phyloP scores from a whole-genome alignment of 2,329 filamentous ascomycete genomes.

The Sclerotinia glacialis region DNA sequence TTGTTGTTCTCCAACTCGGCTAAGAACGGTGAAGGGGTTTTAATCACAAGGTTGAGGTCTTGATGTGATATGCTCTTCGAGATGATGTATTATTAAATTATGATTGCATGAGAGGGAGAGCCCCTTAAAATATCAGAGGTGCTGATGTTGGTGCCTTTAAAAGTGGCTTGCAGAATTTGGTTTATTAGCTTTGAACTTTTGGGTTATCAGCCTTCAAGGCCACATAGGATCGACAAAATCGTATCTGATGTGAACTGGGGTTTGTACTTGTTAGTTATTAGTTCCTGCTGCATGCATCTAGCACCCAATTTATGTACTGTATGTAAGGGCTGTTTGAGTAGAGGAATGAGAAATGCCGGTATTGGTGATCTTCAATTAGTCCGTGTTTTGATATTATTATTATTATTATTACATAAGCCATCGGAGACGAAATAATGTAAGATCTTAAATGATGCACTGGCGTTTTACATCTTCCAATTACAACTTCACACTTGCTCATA shows the following conservation, averaged over 20 bases:
- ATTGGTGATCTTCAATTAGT: not conserved
- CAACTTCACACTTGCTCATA: not conserved
- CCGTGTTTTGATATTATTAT: not conserved
- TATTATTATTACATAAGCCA: conserved; percentile 17
- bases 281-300: not conserved
- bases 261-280: not conserved
- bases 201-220: not conserved
- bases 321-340: not conserved
- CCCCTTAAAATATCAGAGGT: not conserved
- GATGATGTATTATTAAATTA: conserved; percentile 5
- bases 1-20: not conserved
- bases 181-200: not conserved
- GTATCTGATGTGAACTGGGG: not conserved
- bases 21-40: conserved; percentile 16
- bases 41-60: conserved; percentile 5
- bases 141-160: conserved; percentile 1
- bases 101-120: not conserved
- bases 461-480: not conserved
- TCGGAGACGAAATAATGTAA: too few relatives aligned
- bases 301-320: not conserved
- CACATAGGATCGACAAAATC: not conserved
- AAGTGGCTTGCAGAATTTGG: conserved; percentile 5
- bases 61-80: conserved; percentile 1
- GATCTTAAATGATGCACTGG: conserved; percentile 2
- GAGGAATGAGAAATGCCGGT: not conserved